phyloP scores from a whole-genome alignment of 441 rosid species.

The Populus trichocarpa region DNA sequence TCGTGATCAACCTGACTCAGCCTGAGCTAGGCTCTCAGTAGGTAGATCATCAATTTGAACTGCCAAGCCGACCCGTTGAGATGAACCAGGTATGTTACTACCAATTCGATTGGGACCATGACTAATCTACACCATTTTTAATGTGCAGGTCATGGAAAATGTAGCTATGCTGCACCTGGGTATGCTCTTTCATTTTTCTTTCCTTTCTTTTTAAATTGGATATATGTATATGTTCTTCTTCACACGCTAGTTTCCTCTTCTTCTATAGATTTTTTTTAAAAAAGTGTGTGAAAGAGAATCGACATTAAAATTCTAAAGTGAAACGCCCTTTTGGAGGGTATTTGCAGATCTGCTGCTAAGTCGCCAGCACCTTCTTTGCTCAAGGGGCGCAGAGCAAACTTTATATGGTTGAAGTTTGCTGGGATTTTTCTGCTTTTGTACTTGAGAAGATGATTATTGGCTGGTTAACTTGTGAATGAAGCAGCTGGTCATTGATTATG shows the following conservation, averaged over 20 bases:
- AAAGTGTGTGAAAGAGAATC: not conserved
- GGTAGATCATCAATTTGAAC: too few relatives aligned
- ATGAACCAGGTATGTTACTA: not conserved
- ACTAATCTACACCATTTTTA: not conserved
- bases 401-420: slow-evolving; percentile 31
- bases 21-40: too few relatives aligned
- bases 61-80: too few relatives aligned
- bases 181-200: slow-evolving; percentile 17
- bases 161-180: slow-evolving; percentile 51
- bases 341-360: slow-evolving; percentile 34
- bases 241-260: not conserved
- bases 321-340: not conserved
- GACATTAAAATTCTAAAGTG: not conserved
- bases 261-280: not conserved
- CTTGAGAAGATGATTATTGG: slow-evolving; percentile 33
- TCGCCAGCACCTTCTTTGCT: slow-evolving; percentile 38
- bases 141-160: slow-evolving; percentile 61
- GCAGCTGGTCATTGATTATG: not conserved
- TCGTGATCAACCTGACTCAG: too few relatives aligned
- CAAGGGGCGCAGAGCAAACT: slow-evolving; percentile 15
- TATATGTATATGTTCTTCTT: not conserved
- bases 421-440: slow-evolving; percentile 47
- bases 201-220: not conserved
- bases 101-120: too few relatives aligned
- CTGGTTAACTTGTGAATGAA: not conserved